Base-by-base conservation (phyloP, 352 stramenopile species). In the Elongisporangium undulatum region DNA sequence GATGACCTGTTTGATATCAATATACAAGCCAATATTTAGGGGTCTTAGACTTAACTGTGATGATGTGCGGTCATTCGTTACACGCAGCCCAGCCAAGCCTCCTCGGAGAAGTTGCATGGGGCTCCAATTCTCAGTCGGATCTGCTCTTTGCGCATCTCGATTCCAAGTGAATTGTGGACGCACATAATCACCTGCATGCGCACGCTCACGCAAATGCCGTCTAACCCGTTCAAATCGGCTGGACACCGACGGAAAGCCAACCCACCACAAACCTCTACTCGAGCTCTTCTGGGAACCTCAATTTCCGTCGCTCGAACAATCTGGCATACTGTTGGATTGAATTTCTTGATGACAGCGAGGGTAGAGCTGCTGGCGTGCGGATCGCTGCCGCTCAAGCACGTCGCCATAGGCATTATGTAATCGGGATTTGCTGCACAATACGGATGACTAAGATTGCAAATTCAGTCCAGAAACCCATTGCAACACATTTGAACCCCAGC, bases 21-120 rank as follows among this genome's bases (percentile, higher is more conserved):
- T n/a, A n/a, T n/a, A n/a, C n/a, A n/a, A n/a, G n/a, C n/a, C n/a
- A n/a, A n/a, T n/a, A n/a, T n/a, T n/a, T n/a, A n/a, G n/a, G n/a
- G n/a, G n/a, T n/a, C n/a, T n/a, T n/a, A n/a, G n/a, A n/a, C n/a
- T n/a, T n/a, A n/a, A n/a, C n/a, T n/a, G n/a, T n/a, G n/a, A n/a
- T n/a, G n/a, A n/a, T n/a, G n/a, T n/a, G n/a, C n/a, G n/a, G n/a
- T n/a, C n/a, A n/a, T n/a, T n/a, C n/a, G n/a, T n/a, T n/a, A n/a
- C n/a, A n/a, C n/a, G 39, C 60, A 80, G 0, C 72, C 66, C 2
- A 80, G 53, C 72, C 72, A 80, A 12, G 61, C 54, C 39, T 80
- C 72, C 10, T 61, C 62, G 8, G 62, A 20, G 0, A 29, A 61
- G 16, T 75, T 64, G 29, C 72, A 77, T 3, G 59, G 56, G 13